Conservation (phyloP, 352 stramenopile genomes). For the Phytophthora cajani region DNA sequence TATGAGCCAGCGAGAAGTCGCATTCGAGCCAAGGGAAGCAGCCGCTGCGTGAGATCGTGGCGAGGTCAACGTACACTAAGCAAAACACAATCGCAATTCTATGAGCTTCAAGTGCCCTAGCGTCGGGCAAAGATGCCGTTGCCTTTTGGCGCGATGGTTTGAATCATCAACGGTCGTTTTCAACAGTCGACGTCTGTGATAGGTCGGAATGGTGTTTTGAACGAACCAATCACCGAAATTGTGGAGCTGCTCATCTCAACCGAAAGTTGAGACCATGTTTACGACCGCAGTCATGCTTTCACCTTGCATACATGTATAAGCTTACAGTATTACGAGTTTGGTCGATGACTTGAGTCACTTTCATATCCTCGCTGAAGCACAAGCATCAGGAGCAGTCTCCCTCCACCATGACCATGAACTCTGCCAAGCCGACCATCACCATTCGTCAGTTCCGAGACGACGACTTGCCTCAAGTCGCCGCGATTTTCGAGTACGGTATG, state of each 20-base stretch:
- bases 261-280: conserved; percentile 25
- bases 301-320: background rate
- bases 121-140: background rate
- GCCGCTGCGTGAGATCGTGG: background rate
- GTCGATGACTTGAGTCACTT: background rate
- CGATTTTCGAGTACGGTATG: conserved; percentile 51
- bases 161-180: conserved; percentile 22
- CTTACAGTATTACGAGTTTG: no score
- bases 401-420: conserved; percentile 14
- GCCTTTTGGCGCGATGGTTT: conserved; percentile 1
- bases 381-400: background rate
- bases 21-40: background rate
- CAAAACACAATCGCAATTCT: background rate
- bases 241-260: conserved; percentile 22
- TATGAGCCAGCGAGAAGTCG: conserved; percentile 29
- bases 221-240: background rate
- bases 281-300: background rate
- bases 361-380: conserved; percentile 1
- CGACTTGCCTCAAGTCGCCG: conserved; percentile 39
- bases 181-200: conserved; percentile 11
- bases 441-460: conserved; percentile 44
- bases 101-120: background rate
- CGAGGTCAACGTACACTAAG: conserved; percentile 16
- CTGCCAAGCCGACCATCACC: conserved; percentile 9
- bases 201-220: background rate